Conservation (phyloP, 163 green algal species). For the Coccomyxa subellipsoidea region DNA sequence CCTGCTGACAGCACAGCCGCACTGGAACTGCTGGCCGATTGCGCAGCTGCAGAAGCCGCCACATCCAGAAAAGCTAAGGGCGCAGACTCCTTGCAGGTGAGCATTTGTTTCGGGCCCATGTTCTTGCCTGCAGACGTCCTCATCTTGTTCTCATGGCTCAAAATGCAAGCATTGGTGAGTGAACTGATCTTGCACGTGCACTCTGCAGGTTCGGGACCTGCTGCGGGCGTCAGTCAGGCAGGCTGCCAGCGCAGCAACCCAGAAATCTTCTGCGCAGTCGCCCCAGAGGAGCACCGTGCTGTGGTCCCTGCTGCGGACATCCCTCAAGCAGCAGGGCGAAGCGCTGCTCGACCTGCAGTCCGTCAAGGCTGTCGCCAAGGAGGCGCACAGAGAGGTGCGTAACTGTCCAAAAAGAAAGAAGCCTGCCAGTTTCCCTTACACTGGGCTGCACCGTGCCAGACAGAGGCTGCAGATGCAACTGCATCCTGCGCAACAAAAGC, state of each 20-base stretch:
- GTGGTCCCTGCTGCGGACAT: neutral
- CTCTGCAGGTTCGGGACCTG: neutral
- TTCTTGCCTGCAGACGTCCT: no score
- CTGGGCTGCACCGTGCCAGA: no score
- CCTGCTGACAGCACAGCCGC: neutral
- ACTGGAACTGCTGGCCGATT: neutral
- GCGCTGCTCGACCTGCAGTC: neutral
- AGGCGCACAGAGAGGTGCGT: neutral
- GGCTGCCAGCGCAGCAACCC: neutral
- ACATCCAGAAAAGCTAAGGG: neutral
- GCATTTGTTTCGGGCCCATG: neutral
- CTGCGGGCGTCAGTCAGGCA: neutral
- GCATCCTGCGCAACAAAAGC: no score
- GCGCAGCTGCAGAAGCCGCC: neutral
- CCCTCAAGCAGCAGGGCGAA: neutral
- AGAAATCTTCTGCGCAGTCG: neutral
- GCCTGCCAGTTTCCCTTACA: neutral
- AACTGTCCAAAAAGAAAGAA: neutral
- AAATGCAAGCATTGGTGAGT: no score
- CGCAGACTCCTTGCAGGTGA: neutral
- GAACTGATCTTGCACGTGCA: neutral
- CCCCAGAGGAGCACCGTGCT: neutral
- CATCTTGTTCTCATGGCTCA: no score
- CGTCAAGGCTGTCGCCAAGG: neutral
- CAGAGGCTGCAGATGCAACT: no score